phyloP scores from a whole-genome alignment of 306 rosid genomes.

The Pachyrhizus erosus region DNA sequence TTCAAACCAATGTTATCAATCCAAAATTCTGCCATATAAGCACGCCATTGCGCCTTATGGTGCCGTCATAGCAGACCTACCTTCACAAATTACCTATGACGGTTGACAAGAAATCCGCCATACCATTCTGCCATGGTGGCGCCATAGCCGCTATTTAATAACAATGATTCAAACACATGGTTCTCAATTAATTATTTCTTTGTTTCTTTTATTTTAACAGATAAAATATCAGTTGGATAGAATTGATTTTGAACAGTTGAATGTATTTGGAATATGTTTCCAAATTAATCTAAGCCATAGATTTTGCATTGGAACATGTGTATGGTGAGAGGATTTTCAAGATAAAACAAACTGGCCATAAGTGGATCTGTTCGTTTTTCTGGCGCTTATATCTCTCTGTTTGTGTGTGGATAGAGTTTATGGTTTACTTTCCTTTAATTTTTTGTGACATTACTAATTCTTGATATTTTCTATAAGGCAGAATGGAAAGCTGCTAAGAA shows the following conservation, averaged over 20 bases:
- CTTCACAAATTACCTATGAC: no score
- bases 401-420: constrained; percentile 12
- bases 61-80: no score
- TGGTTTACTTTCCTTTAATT: constrained; percentile 31
- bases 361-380: constrained; percentile 21
- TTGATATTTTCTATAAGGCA: constrained; percentile 50
- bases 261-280: not conserved
- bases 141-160: no score
- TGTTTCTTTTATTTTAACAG: no score
- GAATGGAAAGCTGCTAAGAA: constrained; percentile 88
- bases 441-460: constrained; percentile 32
- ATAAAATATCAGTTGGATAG: no score
- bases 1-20: no score
- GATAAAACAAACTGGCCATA: not conserved
- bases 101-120: no score
- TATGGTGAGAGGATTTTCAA: not conserved
- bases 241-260: not conserved
- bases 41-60: no score
- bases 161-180: no score
- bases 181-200: no score
- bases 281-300: not conserved
- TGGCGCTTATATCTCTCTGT: constrained; percentile 5
- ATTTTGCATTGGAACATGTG: not conserved
- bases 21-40: no score
- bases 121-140: no score